Conservation (phyloP, 1,284 basidiomycete species). For the Ceratorhiza oryzae-sativae region DNA sequence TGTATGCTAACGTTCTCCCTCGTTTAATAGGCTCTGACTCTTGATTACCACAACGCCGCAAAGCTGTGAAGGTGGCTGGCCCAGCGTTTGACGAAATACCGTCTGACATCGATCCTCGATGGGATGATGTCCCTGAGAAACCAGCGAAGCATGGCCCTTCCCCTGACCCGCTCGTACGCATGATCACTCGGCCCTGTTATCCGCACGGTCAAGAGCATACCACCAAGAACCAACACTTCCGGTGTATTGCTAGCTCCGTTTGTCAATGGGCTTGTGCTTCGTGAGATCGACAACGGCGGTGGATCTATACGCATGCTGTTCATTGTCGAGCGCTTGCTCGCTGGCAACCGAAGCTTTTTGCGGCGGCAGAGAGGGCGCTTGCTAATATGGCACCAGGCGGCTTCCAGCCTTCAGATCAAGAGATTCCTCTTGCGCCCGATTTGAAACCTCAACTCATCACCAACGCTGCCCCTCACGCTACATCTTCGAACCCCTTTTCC, state of each 20-base stretch:
- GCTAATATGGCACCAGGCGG: constrained; percentile 1
- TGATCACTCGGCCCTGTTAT: not conserved
- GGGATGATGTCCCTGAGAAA: not conserved
- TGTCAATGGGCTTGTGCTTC: not conserved
- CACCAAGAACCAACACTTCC: not conserved
- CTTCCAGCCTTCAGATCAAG: not conserved
- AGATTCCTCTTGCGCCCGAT: not conserved
- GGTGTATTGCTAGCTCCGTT: constrained; percentile 4
- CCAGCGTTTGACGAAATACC: not conserved
- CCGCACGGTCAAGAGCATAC: not conserved
- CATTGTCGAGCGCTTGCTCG: not conserved
- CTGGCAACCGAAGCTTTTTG: constrained; percentile 1
- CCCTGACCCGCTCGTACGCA: not conserved
- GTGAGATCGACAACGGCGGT: not conserved
- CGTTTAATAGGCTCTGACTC: not conserved
- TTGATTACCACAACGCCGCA: no score
- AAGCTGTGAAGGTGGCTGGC: not conserved
- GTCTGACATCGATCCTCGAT: not conserved
- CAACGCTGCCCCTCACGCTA: no score
- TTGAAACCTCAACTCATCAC: not conserved
- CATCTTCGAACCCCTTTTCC: not conserved
- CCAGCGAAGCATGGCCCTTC: not conserved
- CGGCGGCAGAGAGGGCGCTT: not conserved
- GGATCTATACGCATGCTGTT: not conserved
- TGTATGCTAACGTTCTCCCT: not conserved